Evolutionary conservation across 2,329 filamentous ascomycete species (phyloP).

Genomic region (Cladobotryum mycophilum): DNA sequence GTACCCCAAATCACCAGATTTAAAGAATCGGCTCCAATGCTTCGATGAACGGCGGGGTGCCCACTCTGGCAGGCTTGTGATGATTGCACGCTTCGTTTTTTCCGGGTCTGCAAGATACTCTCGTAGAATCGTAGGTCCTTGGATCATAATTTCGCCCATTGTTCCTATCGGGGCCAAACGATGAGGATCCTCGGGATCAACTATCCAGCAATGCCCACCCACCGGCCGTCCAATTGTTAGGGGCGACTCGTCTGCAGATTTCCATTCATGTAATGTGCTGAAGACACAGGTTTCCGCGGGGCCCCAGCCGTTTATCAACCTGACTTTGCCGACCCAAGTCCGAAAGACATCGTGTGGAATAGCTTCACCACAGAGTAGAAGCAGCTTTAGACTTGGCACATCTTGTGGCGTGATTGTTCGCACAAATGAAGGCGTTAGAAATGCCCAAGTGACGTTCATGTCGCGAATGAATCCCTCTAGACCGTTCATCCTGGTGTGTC

Average conservation of each 20-base stretch:
- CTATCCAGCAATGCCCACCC: slow-evolving; percentile 6
- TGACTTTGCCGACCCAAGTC: slow-evolving; percentile 3
- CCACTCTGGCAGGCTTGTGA: background rate
- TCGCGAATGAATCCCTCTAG: background rate
- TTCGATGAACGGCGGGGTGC: background rate
- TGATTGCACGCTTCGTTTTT: background rate
- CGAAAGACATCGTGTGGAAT: slow-evolving; percentile 2
- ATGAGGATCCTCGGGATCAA: background rate
- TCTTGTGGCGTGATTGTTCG: background rate
- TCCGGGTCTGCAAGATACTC: background rate
- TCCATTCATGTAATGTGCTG: background rate
- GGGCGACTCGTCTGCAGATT: background rate
- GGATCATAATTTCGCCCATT: slow-evolving; percentile 3
- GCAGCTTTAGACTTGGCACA: background rate
- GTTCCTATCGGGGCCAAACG: slow-evolving; percentile 1
- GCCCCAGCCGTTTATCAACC: slow-evolving; percentile 4
- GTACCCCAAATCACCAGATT: slow-evolving; percentile 1
- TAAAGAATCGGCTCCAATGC: background rate
- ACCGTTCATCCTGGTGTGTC: slow-evolving; percentile 3
- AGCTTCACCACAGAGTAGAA: slow-evolving; percentile 5
- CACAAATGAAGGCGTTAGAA: slow-evolving; percentile 1
- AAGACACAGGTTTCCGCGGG: slow-evolving; percentile 3
- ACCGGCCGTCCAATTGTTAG: background rate
- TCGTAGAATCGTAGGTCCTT: background rate
- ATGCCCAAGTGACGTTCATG: background rate